Evolutionary conservation across 2,329 filamentous ascomycete genomes (phyloP).

Genomic region (Verruconis gallopava): DNA sequence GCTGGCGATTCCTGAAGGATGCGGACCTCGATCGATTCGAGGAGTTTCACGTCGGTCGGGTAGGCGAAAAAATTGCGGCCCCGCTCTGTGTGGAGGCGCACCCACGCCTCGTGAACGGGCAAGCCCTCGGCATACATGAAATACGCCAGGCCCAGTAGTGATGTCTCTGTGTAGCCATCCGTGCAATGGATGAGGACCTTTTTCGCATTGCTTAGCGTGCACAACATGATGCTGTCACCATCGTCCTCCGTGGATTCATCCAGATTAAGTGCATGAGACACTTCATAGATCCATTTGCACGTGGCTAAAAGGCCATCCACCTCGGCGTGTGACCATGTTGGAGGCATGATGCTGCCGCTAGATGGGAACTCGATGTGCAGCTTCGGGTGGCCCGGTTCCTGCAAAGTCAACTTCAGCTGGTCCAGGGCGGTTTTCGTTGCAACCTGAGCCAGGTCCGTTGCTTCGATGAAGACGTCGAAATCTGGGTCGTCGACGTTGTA

Average conservation of each 20-base stretch:
- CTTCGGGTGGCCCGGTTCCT: slow-evolving; percentile 32
- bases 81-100: slow-evolving; percentile 67
- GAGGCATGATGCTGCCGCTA: slow-evolving; percentile 80
- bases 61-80: slow-evolving; percentile 94
- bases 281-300: slow-evolving; percentile 78
- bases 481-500: slow-evolving; percentile 38
- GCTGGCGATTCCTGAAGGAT: slow-evolving; percentile 59
- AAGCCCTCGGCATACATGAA: slow-evolving; percentile 81
- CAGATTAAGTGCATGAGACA: slow-evolving; percentile 49
- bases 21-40: slow-evolving; percentile 64
- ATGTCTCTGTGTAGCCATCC: slow-evolving; percentile 93
- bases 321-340: slow-evolving; percentile 71
- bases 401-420: slow-evolving; percentile 24
- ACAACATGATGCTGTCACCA: slow-evolving; percentile 43
- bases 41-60: slow-evolving; percentile 70
- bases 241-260: slow-evolving; percentile 21
- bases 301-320: slow-evolving; percentile 74
- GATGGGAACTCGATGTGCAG: slow-evolving; percentile 73
- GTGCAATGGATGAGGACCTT: slow-evolving; percentile 85
- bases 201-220: slow-evolving; percentile 30
- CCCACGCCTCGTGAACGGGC: slow-evolving; percentile 74
- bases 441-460: slow-evolving; percentile 70
- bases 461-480: slow-evolving; percentile 83
- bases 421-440: slow-evolving; percentile 56
- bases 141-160: slow-evolving; percentile 79